Evolutionary conservation across 2,329 filamentous ascomycete genomes (phyloP).

Genomic region (Sarocladium kiliense): DNA sequence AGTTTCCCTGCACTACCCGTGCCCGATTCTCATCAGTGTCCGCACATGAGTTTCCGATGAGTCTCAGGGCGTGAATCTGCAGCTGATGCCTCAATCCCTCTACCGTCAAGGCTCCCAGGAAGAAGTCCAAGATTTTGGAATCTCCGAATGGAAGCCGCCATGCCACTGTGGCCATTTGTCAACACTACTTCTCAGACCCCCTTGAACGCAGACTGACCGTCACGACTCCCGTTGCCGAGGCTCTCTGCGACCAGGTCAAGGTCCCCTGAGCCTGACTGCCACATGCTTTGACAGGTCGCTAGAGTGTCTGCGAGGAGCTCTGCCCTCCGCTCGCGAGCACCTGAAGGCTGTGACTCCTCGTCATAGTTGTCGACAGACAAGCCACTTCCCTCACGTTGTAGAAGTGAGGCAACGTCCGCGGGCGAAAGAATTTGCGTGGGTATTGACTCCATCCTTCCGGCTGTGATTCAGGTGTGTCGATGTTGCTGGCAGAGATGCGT

Average conservation of each 20-base stretch:
- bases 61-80: conserved; percentile 49
- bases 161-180: conserved; percentile 31
- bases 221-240: conserved; percentile 50
- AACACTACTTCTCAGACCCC: too few relatives aligned
- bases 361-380: conserved; percentile 20
- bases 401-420: conserved; percentile 31
- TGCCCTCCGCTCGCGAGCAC: conserved; percentile 18
- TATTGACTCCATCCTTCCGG: conserved; percentile 7
- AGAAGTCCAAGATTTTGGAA: conserved; percentile 53
- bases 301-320: conserved; percentile 33
- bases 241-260: conserved; percentile 45
- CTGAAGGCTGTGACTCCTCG: conserved; percentile 19
- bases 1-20: conserved; percentile 44
- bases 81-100: conserved; percentile 35
- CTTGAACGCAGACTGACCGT: too few relatives aligned
- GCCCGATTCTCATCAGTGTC: conserved; percentile 59
- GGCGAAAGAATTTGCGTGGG: conserved; percentile 13
- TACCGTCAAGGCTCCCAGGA: conserved; percentile 40
- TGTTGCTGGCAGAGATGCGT: too few relatives aligned
- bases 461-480: conserved; percentile 19
- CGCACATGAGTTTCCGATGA: conserved; percentile 59
- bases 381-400: conserved; percentile 27
- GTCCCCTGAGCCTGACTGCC: conserved; percentile 32
- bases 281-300: conserved; percentile 32
- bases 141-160: conserved; percentile 54